Evolutionary conservation across 2,329 filamentous ascomycete genomes (phyloP), one percentile per base, ranked within the genome.

Genomic region (Aurifilum marmelostoma): DNA sequence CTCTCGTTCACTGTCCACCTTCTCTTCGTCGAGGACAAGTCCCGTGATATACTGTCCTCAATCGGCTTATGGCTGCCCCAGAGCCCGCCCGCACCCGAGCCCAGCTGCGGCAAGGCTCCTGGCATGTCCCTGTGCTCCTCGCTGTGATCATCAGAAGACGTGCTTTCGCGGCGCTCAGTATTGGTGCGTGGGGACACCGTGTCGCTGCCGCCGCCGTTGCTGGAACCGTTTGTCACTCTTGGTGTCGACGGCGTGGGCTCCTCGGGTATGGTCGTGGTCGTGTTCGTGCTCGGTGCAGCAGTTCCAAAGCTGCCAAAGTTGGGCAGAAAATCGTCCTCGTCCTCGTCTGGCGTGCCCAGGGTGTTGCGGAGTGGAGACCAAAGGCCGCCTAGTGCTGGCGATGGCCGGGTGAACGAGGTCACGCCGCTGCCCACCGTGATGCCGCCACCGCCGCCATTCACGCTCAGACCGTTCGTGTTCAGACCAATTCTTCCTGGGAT

Each of bases 1-100:
- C 76, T 80, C 73, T 88, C 85, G 60, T 82, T 87, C 5, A 87
- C 82, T 29, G 85, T 87, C 86, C 86, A 88, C 32, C 86, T 80
- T 65, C 86, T 77, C 77, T 88, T 88, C 1, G 80, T 78, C 27
- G 80, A 78, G 43, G 79, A 81, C 67, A 81, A 68, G 68, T 87
- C 85, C 8, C 83, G 79, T 39, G 80, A 76, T 39, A 77, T 78
- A 66, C 87, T 85, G 0, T 81, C 82, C 56, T 79, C 82, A 18
- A 81, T 78, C 27, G 83, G 80, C 64, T 78, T 77, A 3, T 83
- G 82, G 12, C 80, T 73, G 4, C 81, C 81, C 83, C 82, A 84
- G 2, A 81, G 79, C 24, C 84, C 84, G 70, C 77, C 82, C 32
- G 75, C 71, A 1, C 76, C 80, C 65, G 73, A 80, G 18, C 76